phyloP scores from a whole-genome alignment of 2,329 filamentous ascomycete species.

The Trichoderma simmonsii region DNA sequence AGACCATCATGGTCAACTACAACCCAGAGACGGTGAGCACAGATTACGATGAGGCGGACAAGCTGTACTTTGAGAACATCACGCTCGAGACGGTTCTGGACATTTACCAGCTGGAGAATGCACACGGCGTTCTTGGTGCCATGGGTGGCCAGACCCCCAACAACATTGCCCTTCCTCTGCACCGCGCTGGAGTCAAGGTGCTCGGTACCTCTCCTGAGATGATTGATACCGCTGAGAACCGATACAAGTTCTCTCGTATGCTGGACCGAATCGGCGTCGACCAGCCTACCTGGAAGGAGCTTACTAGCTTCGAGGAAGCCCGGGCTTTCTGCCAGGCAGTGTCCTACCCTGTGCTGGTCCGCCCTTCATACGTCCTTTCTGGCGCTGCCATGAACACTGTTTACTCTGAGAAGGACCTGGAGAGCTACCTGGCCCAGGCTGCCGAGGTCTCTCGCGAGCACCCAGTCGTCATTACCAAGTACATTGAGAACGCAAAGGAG shows the following conservation, averaged over 20 bases:
- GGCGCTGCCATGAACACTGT: slow-evolving; percentile 99
- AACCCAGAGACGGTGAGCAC: slow-evolving; percentile 89
- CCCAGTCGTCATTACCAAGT: slow-evolving; percentile 98
- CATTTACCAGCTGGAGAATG: slow-evolving; percentile 84
- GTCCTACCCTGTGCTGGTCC: slow-evolving; percentile 88
- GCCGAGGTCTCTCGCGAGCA: slow-evolving; percentile 91
- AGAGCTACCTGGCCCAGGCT: slow-evolving; percentile 84
- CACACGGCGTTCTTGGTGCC: slow-evolving; percentile 82
- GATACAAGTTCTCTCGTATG: slow-evolving; percentile 99
- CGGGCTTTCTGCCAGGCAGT: slow-evolving; percentile 83
- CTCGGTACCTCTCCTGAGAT: slow-evolving; percentile 96
- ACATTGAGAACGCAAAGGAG: slow-evolving; percentile 98
- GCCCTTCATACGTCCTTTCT: slow-evolving; percentile 94
- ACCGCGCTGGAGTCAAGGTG: slow-evolving; percentile 86
- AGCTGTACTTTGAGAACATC: slow-evolving; percentile 95
- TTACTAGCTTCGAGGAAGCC: slow-evolving; percentile 92
- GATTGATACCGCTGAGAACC: slow-evolving; percentile 96
- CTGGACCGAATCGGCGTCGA: slow-evolving; percentile 91
- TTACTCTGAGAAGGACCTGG: slow-evolving; percentile 90
- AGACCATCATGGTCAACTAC: slow-evolving; percentile 95
- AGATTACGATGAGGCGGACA: slow-evolving; percentile 92
- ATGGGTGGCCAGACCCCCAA: slow-evolving; percentile 98
- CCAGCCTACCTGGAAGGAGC: slow-evolving; percentile 96
- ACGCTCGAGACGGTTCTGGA: slow-evolving; percentile 86
- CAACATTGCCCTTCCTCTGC: slow-evolving; percentile 89